Base-by-base conservation (phyloP, 805 yeast species). In the Hanseniaspora vineae region DNA sequence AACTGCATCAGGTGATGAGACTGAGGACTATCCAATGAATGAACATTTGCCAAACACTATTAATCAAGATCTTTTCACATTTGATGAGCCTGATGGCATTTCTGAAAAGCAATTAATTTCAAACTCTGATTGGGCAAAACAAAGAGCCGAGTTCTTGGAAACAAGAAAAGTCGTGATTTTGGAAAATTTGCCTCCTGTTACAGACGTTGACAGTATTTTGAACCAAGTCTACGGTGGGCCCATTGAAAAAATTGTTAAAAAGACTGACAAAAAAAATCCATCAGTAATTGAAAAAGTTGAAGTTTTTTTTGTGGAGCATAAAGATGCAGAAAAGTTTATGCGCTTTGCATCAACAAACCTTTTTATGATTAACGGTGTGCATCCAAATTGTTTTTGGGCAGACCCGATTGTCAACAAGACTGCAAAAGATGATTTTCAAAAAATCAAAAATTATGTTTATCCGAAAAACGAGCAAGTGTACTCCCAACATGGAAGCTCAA, bases 211-310 rank as follows among this genome's bases (percentile, higher is more conserved):
- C 19, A 66, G 76, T 37, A 62, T 82, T 10, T 53, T 84, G 17
- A 57, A 76, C 1, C 82, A 77, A 46, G 65, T 81, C 0, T 66
- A 70, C 53, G 89, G 92, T 1, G 94, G 94, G 0, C 84, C 86
- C 0, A 61, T 84, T 45, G 85, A 81, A 51, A 71, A 69, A 45
- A 54, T 80, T 4, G 65, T 60, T 13, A 54, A 67, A 31, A 58
- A 55, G 1, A 45, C 46, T 6, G 48, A 49, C 32, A 53, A 50
- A 2, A 48, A 51, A 10, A 32, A 37, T 6, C 46, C 44, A 2
- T 33, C 44, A 51, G 33, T 54, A 47, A 48, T 66, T 56, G 68
- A 54, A 47, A 42, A 51, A 9, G 49, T 78, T 11, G 77, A 75
- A 50, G 50, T 83, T 2, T 66, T 72, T 55, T 84, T 81, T 56